Percentiles rank a stretch among this genome's conserved stretches.
Evolutionary conservation across 805 yeast species (phyloP).

Genomic region (Cyberlindnera xylosilytica): DNA sequence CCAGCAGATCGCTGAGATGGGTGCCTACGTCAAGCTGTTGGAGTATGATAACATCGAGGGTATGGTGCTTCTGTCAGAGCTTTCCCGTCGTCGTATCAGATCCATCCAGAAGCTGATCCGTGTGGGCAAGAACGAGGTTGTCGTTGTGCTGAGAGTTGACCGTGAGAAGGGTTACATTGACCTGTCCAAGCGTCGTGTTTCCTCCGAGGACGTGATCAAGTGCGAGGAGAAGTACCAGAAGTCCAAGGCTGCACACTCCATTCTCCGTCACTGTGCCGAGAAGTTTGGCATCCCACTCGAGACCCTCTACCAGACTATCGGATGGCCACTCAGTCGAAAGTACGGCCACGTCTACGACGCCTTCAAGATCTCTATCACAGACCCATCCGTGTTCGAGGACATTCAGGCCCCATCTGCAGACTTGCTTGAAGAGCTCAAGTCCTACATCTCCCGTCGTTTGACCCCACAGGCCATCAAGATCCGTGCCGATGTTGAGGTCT

Average conservation of each 20-base stretch:
- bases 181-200: slow-evolving; percentile 94
- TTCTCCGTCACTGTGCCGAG: slow-evolving; percentile 96
- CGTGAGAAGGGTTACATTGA: slow-evolving; percentile 98
- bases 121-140: slow-evolving; percentile 98
- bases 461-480: slow-evolving; percentile 98
- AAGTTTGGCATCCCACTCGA: slow-evolving; percentile 88
- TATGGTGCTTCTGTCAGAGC: slow-evolving; percentile 92
- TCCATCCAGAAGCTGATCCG: slow-evolving; percentile 96
- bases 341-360: slow-evolving; percentile 98
- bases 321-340: slow-evolving; percentile 96
- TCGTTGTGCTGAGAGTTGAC: slow-evolving; percentile 95
- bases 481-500: slow-evolving; percentile 97
- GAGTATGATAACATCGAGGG: slow-evolving; percentile 99
- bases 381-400: slow-evolving; percentile 78
- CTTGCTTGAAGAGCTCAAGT: slow-evolving; percentile 77
- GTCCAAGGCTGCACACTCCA: slow-evolving; percentile 97
- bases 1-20: slow-evolving; percentile 98
- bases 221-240: slow-evolving; percentile 98
- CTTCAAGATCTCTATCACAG: slow-evolving; percentile 92
- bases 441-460: slow-evolving; percentile 86
- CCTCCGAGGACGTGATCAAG: slow-evolving; percentile 94
- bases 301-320: slow-evolving; percentile 78
- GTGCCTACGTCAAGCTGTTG: slow-evolving; percentile 92
- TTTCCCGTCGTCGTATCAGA: slow-evolving; percentile 97
- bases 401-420: slow-evolving; percentile 69